A percentile compares a stretch with the other conserved stretches of the same genome.
phyloP scores from a whole-genome alignment of 2,329 filamentous ascomycete genomes.

The Sporothrix globosa region DNA sequence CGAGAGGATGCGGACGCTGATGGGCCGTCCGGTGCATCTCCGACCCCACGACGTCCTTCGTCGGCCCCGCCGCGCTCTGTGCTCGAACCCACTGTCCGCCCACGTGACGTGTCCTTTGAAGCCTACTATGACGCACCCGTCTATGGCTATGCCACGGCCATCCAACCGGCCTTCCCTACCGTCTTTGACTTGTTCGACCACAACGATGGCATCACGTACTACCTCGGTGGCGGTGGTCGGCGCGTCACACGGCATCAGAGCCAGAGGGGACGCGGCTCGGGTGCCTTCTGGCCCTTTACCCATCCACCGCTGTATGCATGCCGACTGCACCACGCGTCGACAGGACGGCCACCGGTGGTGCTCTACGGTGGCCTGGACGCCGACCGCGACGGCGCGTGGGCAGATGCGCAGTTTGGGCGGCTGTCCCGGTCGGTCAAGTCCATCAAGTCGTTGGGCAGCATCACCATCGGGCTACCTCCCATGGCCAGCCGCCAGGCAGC shows the following conservation, averaged over 20 bases:
- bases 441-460: conserved; percentile 19
- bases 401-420: conserved; percentile 31
- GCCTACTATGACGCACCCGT: neutral
- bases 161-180: conserved; percentile 30
- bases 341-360: conserved; percentile 40
- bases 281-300: conserved; percentile 31
- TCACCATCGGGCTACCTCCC: conserved; percentile 40
- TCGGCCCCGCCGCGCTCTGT: neutral
- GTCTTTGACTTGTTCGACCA: conserved; percentile 30
- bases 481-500: conserved; percentile 19
- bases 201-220: conserved; percentile 23
- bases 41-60: neutral
- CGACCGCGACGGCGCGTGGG: conserved; percentile 29
- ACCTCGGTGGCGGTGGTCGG: conserved; percentile 27
- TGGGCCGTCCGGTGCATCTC: neutral
- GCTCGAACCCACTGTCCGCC: neutral
- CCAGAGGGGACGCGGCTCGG: neutral
- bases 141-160: neutral
- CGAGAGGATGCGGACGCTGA: neutral
- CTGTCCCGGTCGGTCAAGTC: neutral
- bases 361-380: conserved; percentile 38
- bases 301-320: conserved; percentile 41
- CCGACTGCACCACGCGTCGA: conserved; percentile 38
- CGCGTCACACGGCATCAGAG: neutral
- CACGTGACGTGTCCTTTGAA: neutral